Conservation (phyloP, 768 basidiomycete species). For the Clitopilus passeckerianus region DNA sequence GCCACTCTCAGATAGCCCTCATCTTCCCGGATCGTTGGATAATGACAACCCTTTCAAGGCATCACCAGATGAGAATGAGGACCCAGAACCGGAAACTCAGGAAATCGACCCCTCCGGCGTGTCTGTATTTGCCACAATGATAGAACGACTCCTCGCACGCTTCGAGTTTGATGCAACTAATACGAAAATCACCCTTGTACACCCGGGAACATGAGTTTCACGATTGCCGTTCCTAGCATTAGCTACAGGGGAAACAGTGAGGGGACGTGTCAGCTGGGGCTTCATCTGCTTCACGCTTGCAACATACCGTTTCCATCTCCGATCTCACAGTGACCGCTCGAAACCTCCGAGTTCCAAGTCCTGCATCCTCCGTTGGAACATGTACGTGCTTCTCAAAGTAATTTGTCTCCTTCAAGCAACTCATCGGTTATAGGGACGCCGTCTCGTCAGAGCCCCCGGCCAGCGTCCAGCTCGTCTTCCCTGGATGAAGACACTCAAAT, state of each 20-base stretch:
- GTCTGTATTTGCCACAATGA: slow-evolving; percentile 74
- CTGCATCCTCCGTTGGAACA: slow-evolving; percentile 4
- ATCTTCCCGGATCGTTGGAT: not conserved
- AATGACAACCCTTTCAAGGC: slow-evolving; percentile 42
- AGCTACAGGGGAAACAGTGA: slow-evolving; percentile 45
- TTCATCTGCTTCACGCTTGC: slow-evolving; percentile 19
- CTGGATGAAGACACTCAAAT: slow-evolving; percentile 62
- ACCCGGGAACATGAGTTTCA: slow-evolving; percentile 60
- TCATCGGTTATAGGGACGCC: not conserved
- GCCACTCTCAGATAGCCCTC: not conserved
- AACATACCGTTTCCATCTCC: slow-evolving; percentile 48
- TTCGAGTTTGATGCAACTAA: slow-evolving; percentile 75
- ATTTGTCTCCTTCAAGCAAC: slow-evolving; percentile 7
- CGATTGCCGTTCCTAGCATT: slow-evolving; percentile 52
- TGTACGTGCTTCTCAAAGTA: not conserved
- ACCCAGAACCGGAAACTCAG: slow-evolving; percentile 14
- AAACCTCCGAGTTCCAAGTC: slow-evolving; percentile 26
- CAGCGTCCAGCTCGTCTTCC: slow-evolving; percentile 38
- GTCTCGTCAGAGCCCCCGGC: slow-evolving; percentile 11
- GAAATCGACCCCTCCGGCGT: slow-evolving; percentile 70
- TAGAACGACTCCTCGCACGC: slow-evolving; percentile 72
- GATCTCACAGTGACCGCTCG: slow-evolving; percentile 52
- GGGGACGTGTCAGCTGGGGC: slow-evolving; percentile 5
- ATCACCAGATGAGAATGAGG: slow-evolving; percentile 28
- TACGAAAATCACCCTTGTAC: slow-evolving; percentile 63